A percentile compares a stretch with the other conserved stretches of the same genome.
These are phyloP conservation scores for Botrytis paeoniae DNA, from an alignment of 2,329 filamentous ascomycete genomes.

Conservation along the genomic window DNA sequence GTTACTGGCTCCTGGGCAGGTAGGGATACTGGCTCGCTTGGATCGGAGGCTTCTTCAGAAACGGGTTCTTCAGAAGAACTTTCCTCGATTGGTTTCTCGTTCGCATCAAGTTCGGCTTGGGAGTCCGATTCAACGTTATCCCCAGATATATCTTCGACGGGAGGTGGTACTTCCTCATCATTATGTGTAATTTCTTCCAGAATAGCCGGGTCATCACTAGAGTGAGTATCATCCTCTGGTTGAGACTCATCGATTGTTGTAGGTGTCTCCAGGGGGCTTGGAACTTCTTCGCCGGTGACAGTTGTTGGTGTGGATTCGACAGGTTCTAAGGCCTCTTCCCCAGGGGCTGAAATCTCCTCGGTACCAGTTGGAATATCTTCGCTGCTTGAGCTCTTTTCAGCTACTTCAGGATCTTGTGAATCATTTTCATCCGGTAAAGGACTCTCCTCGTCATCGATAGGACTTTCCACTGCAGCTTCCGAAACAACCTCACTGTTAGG, in stretches of 20 bases:
- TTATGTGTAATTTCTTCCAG: background rate
- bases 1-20: background rate
- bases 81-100: background rate
- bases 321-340: background rate
- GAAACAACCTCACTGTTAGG: background rate
- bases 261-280: background rate
- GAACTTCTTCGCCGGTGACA: background rate
- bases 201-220: background rate
- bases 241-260: background rate
- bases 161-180: background rate
- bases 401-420: background rate
- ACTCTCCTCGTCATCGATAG: background rate
- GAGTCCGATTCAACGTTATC: background rate
- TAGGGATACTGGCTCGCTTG: background rate
- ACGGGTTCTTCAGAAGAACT: background rate
- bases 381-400: background rate
- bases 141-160: background rate
- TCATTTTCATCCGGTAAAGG: background rate
- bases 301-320: background rate
- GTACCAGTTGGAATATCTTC: background rate
- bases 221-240: background rate
- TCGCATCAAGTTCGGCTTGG: background rate
- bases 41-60: background rate
- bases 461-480: background rate
- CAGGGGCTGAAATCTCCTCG: background rate